Evolutionary conservation across 2,329 filamentous ascomycete species (phyloP).

Genomic region (Emergomyces orientalis): DNA sequence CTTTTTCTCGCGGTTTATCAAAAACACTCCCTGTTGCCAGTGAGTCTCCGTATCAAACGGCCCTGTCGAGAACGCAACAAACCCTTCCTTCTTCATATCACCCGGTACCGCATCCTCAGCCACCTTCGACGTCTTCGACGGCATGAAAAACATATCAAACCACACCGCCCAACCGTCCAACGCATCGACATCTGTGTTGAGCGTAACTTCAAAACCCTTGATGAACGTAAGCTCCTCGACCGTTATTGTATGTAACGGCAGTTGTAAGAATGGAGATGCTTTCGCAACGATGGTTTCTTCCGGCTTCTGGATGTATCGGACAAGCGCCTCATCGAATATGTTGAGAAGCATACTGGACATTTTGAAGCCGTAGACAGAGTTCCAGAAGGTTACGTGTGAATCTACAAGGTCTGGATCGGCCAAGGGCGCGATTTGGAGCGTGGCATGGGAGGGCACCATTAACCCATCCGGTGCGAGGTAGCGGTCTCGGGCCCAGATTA

Average conservation of each 20-base stretch:
- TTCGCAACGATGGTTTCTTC: conserved; percentile 45
- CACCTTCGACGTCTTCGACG: conserved; percentile 43
- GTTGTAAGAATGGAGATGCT: conserved; percentile 58
- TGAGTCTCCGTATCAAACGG: conserved; percentile 70
- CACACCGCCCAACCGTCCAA: conserved; percentile 86
- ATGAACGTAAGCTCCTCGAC: conserved; percentile 67
- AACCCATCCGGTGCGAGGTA: conserved; percentile 74
- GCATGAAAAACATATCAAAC: conserved; percentile 90
- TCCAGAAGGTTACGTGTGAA: conserved; percentile 77
- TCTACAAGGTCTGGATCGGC: conserved; percentile 67
- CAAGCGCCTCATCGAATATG: conserved; percentile 71
- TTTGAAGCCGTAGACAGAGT: conserved; percentile 87
- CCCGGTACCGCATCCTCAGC: conserved; percentile 46
- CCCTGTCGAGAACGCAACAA: conserved; percentile 78
- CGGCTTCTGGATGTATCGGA: conserved; percentile 53
- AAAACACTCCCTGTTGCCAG: conserved; percentile 76
- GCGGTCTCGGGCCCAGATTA: conserved; percentile 76
- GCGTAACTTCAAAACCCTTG: conserved; percentile 53
- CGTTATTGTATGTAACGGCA: conserved; percentile 66
- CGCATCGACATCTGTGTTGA: conserved; percentile 54
- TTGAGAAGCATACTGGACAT: conserved; percentile 83
- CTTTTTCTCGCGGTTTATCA: conserved; percentile 53
- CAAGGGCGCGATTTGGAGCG: conserved; percentile 71
- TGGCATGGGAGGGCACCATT: conserved; percentile 78
- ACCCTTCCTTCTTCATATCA: conserved; percentile 55